phyloP scores from a whole-genome alignment of 2,329 filamentous ascomycete genomes.

The Ophiostoma tasmaniense region DNA sequence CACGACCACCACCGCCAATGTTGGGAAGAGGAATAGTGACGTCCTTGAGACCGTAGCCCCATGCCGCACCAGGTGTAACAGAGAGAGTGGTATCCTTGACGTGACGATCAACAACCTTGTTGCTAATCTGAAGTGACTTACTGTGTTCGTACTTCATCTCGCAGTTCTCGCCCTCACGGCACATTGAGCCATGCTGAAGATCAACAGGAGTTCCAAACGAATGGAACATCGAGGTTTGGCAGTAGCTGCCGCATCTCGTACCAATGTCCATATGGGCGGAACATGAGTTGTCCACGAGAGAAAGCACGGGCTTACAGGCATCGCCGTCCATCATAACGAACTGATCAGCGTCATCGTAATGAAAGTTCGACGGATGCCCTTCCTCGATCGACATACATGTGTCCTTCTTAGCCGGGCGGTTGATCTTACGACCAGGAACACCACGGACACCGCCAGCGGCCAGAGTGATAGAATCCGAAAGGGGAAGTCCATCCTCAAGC shows the following conservation, averaged over 20 bases:
- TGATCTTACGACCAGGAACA: background rate
- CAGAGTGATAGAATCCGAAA: background rate
- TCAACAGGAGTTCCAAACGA: slow-evolving; percentile 12
- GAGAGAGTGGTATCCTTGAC: slow-evolving; percentile 11
- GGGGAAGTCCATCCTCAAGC: background rate
- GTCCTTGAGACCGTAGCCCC: slow-evolving; percentile 7
- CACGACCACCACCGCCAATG: background rate
- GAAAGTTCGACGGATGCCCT: slow-evolving; percentile 14
- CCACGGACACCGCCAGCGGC: background rate
- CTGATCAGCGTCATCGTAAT: slow-evolving; percentile 17
- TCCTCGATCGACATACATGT: slow-evolving; percentile 16
- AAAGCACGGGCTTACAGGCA: slow-evolving; percentile 10
- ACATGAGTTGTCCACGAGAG: slow-evolving; percentile 12
- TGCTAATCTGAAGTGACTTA: slow-evolving; percentile 14
- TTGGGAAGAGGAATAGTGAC: background rate
- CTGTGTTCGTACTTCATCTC: slow-evolving; percentile 14
- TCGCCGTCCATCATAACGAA: slow-evolving; percentile 15
- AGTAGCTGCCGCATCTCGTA: slow-evolving; percentile 14
- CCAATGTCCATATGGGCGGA: slow-evolving; percentile 16
- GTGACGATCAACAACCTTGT: slow-evolving; percentile 17
- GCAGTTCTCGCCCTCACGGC: slow-evolving; percentile 17
- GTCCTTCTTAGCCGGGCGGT: background rate
- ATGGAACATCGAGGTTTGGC: slow-evolving; percentile 14
- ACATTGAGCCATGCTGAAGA: slow-evolving; percentile 17
- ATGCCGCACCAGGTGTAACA: slow-evolving; percentile 3